These are phyloP conservation scores for Rhizopus microsporus DNA, from an alignment of 371 early-diverging fungal genomes.

Conservation along the genomic window DNA sequence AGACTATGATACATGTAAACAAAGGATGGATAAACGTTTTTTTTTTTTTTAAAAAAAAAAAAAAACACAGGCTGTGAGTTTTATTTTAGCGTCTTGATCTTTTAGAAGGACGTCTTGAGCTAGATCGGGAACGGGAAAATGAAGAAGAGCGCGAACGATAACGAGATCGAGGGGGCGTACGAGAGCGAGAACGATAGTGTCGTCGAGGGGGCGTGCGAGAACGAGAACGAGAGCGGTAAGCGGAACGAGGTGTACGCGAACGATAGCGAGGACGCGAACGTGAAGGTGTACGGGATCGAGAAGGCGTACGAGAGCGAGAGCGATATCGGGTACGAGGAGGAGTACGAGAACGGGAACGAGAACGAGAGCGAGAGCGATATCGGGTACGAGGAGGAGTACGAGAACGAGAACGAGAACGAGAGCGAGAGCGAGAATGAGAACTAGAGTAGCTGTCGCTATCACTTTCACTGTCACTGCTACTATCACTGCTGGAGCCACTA, in stretches of 20 bases:
- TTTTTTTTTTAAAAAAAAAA: too few species aligned
- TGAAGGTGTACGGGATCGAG: too few species aligned
- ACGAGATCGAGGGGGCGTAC: background rate
- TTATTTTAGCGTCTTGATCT: background rate
- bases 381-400: too few species aligned
- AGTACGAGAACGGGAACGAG: background rate
- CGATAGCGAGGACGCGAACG: background rate
- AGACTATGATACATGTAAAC: too few species aligned
- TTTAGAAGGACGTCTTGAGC: too few species aligned
- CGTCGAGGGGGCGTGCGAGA: background rate
- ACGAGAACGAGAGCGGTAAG: background rate
- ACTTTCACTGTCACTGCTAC: constrained; percentile 2
- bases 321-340: background rate
- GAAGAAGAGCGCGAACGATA: background rate
- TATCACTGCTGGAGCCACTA: constrained; percentile 5
- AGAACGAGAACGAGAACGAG: background rate
- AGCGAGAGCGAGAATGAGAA: background rate
- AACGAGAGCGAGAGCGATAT: background rate
- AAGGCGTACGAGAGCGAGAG: too few species aligned
- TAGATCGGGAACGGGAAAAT: background rate
- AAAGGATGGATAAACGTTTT: too few species aligned
- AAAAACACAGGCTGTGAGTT: too few species aligned
- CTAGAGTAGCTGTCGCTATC: background rate
- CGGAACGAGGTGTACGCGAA: constrained; percentile 2
- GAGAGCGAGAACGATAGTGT: background rate